phyloP scores from a whole-genome alignment of 257 asterid species.

The Scutellaria minor region DNA sequence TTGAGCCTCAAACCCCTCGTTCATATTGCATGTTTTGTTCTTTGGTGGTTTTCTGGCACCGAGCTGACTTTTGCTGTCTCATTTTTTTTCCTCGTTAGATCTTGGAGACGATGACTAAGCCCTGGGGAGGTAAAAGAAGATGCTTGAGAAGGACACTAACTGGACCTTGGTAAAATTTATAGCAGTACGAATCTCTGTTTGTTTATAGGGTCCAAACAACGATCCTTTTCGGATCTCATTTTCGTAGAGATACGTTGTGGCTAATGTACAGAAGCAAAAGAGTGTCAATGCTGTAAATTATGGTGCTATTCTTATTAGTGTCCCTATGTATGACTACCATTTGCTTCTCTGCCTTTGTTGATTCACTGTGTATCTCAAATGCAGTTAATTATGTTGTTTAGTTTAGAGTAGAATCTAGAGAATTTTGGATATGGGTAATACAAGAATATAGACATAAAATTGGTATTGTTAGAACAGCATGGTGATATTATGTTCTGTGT shows the following conservation, averaged over 20 bases:
- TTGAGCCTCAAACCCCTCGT: background rate
- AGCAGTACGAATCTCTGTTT: conserved; percentile 20
- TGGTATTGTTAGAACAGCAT: conserved; percentile 20
- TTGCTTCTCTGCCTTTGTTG: conserved; percentile 35
- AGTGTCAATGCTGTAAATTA: conserved; percentile 35
- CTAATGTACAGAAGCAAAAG: conserved; percentile 44
- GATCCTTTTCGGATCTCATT: conserved; percentile 36
- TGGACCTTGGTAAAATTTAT: conserved; percentile 72
- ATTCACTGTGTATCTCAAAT: background rate
- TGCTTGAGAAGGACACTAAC: conserved; percentile 84
- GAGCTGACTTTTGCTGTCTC: conserved; percentile 7
- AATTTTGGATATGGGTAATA: conserved; percentile 5
- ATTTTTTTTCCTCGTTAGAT: conserved; percentile 40
- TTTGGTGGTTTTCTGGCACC: background rate
- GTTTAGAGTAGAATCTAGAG: background rate
- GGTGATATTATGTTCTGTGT: background rate
- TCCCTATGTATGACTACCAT: conserved; percentile 25
- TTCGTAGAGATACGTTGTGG: conserved; percentile 18
- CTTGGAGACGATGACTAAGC: conserved; percentile 56
- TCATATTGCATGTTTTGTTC: background rate
- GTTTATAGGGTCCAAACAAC: conserved; percentile 25
- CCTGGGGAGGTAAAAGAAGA: conserved; percentile 55
- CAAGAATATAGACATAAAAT: conserved; percentile 1
- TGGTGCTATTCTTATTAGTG: conserved; percentile 28
- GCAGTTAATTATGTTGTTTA: conserved; percentile 2